Evolutionary conservation across 2,329 filamentous ascomycete species (phyloP).

Genomic region (Neonectria coccinea): DNA sequence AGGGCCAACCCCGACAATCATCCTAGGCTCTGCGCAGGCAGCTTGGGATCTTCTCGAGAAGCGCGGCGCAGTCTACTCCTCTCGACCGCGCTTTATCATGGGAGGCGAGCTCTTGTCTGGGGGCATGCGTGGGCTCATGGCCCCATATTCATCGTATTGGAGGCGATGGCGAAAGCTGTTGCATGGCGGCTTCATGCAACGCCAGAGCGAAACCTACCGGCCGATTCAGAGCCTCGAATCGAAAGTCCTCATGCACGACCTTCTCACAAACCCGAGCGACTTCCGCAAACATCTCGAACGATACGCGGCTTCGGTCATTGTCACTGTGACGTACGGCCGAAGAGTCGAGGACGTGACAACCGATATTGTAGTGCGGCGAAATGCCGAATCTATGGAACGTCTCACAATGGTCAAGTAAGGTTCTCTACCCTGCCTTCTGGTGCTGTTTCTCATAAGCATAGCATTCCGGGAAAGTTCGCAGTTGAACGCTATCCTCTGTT

Average conservation of each 20-base stretch:
- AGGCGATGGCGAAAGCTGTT: constrained; percentile 57
- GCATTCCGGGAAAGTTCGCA: constrained; percentile 48
- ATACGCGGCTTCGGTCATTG: constrained; percentile 56
- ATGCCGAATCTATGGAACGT: constrained; percentile 57
- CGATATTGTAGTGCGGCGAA: constrained; percentile 53
- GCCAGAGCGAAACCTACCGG: constrained; percentile 56
- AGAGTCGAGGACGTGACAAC: constrained; percentile 45
- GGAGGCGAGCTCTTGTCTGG: constrained; percentile 57
- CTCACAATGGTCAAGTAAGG: constrained; percentile 57
- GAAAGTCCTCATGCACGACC: constrained; percentile 54
- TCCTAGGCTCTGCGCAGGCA: constrained; percentile 56
- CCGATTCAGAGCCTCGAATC: constrained; percentile 57
- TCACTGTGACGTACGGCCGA: constrained; percentile 57
- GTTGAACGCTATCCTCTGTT: constrained; percentile 56
- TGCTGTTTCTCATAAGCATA: not conserved
- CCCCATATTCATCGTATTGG: constrained; percentile 57
- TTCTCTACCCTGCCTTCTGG: not conserved
- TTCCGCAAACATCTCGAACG: constrained; percentile 45
- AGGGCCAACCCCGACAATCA: constrained; percentile 56
- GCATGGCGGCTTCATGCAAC: constrained; percentile 58
- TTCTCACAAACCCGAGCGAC: constrained; percentile 45
- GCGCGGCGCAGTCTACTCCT: constrained; percentile 57
- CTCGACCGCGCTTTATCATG: constrained; percentile 59
- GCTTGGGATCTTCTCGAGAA: constrained; percentile 59
- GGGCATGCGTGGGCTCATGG: constrained; percentile 57